Evolutionary conservation across 495 filamentous ascomycete genomes (phyloP), one percentile per base, ranked within the genome.

Genomic region (Penicillium herquei): DNA sequence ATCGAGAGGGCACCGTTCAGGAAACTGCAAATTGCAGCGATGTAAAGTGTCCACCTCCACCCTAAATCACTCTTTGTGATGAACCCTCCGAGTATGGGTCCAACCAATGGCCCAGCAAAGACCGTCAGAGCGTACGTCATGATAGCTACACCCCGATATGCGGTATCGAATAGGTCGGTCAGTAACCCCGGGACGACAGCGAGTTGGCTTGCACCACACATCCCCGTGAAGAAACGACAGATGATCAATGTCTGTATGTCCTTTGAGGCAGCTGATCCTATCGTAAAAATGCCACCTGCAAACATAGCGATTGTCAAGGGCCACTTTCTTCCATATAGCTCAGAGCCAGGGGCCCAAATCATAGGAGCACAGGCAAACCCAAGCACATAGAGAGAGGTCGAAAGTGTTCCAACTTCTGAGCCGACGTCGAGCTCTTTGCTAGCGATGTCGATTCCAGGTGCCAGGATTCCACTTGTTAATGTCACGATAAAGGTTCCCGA

Each of bases 331-430:
- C 92, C 92, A 56, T 81, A 81, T 18, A 97, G 72, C 66, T 97
- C 92, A 10, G 88, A 92, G 12, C 88, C 70, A 0, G 92, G 92
- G 1, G 77, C 82, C 74, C 77, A 87, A n/a, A 84, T 53, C 0
- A 81, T 55, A 7, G 84, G 84, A 2, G 82, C 84, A 6, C 77
- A 57, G 7, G 73, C 71, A 48, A 78, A 81, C 0, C 78, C 83
- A 1, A 87, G 56, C 0, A 88, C 75, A 52, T 80, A 83, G 0
- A 87, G 59, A 5, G 70, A 75, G 4, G 80, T 80, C 13, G 79
- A 81, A 11, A 86, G 68, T 1, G 73, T 77, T 44, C 69, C 77
- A 34, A 81, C 79, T 52, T 80, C 78, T 1, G 59, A 60, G 3
- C 69, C 68, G 16, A 85, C 74, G 10, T 69, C 45, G 48, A 81